Evolutionary conservation across 768 basidiomycete genomes (phyloP).

Genomic region (Tricholoma matsutake): DNA sequence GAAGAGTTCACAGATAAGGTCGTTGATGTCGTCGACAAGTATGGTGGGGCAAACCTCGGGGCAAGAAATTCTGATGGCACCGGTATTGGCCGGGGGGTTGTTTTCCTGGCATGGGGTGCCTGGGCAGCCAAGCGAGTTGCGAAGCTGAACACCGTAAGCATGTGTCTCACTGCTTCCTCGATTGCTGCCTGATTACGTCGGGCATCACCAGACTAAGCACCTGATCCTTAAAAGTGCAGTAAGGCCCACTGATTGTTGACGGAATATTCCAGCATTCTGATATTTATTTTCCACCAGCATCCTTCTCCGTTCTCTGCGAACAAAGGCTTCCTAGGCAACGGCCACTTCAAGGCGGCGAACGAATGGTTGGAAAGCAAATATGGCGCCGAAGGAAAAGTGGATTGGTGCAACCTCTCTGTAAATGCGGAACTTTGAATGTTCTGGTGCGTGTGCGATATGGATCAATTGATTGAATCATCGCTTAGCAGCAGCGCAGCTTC

Average conservation of each 20-base stretch:
- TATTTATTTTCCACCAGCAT: slow-evolving; percentile 49
- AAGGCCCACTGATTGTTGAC: slow-evolving; percentile 30
- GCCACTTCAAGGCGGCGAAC: slow-evolving; percentile 85
- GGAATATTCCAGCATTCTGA: neutral
- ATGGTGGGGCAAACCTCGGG: slow-evolving; percentile 68
- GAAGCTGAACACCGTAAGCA: slow-evolving; percentile 65
- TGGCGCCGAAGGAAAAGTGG: slow-evolving; percentile 64
- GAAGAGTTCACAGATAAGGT: slow-evolving; percentile 84
- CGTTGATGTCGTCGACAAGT: slow-evolving; percentile 71
- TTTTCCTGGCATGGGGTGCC: slow-evolving; percentile 88
- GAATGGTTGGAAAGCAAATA: slow-evolving; percentile 82
- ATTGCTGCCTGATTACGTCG: neutral
- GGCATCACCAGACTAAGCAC: slow-evolving; percentile 60
- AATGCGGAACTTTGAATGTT: slow-evolving; percentile 16
- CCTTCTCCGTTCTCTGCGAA: slow-evolving; percentile 80
- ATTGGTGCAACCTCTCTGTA: slow-evolving; percentile 55
- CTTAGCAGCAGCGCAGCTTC: neutral
- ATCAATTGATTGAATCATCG: slow-evolving; percentile 9
- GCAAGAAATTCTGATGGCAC: slow-evolving; percentile 30
- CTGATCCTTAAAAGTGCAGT: slow-evolving; percentile 76
- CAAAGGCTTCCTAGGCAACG: slow-evolving; percentile 84
- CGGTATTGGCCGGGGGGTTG: slow-evolving; percentile 64
- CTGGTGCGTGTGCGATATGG: neutral
- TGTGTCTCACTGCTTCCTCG: neutral
- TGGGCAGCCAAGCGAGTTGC: slow-evolving; percentile 83